phyloP scores from a whole-genome alignment of 805 yeast species.

The Schwanniomyces polymorphus region DNA sequence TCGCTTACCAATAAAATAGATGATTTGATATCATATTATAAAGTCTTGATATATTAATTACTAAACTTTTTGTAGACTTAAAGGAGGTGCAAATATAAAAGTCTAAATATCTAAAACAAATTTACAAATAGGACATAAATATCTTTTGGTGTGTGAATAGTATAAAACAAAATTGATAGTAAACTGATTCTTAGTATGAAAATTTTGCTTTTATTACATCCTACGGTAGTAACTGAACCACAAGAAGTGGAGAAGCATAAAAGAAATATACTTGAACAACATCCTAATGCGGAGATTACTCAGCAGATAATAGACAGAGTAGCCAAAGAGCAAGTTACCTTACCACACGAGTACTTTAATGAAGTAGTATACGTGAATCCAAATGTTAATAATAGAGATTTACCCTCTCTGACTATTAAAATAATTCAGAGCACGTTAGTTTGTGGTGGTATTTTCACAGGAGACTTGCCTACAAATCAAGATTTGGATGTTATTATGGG shows the following conservation, averaged over 20 bases:
- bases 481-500: conserved; percentile 63
- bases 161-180: not conserved
- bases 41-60: not conserved
- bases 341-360: conserved; percentile 38
- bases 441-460: conserved; percentile 48
- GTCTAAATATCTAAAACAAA: not conserved
- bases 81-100: not conserved
- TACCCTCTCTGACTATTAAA: conserved; percentile 46
- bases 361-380: conserved; percentile 59
- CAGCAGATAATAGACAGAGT: conserved; percentile 63
- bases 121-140: not conserved
- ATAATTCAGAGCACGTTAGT: conserved; percentile 40
- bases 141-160: not conserved
- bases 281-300: conserved; percentile 25
- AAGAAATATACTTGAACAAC: conserved; percentile 19
- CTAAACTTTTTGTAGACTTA: not conserved
- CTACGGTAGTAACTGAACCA: conserved; percentile 63
- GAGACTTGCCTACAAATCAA: conserved; percentile 52
- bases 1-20: conserved; percentile 1
- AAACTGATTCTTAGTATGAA: conserved; percentile 8
- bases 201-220: conserved; percentile 57
- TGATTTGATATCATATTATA: not conserved
- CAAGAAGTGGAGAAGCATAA: conserved; percentile 43
- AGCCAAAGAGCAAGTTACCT: conserved; percentile 45
- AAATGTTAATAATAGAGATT: conserved; percentile 41